Evolutionary conservation across 2,329 filamentous ascomycete genomes (phyloP), one percentile per base, ranked within the genome.

Genomic region (Byssochlamys sp.): DNA sequence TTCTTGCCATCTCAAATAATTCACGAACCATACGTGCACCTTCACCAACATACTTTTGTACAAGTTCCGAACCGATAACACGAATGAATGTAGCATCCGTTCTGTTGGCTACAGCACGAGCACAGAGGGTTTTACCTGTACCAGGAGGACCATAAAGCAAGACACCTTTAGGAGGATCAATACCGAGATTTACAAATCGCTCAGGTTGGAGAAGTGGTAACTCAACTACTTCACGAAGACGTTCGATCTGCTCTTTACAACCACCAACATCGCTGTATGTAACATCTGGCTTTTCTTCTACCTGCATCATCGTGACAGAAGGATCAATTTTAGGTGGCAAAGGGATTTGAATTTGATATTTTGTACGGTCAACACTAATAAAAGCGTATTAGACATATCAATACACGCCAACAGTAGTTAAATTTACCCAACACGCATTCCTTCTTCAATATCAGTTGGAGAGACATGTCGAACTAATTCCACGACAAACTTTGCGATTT

Each of bases 281-380:
- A 60, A 99, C 94, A 74, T 99, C 94, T 14, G 94, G 94, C 81
- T 99, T 99, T 79, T 99, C 94, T 80, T 99, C 94, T 63, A 99
- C 94, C 54, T 92, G 97, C 94, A 99, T 99, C 94, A 99, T 99
- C 48, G 94, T 99, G 65, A 99, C 94, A 66, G 90, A 96, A 56
- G 94, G 92, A 71, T 99, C 94, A 78, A 99, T 99, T 82, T 97
- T 99, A 35, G 94, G 94, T 50, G 94, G 94, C 56, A 99, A 79
- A 35, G 94, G 94, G 52, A 99, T 82, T 74, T 97, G 86, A 69
- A 99, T 97, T 78, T 99, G 94, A 77, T 99, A 99, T 81, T 99
- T 99, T 80, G 95, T 96, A 58, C 94, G 84, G 76, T 99, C 94
- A 72, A 99, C 94, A 71, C 84, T 83, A 59, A n/a, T 28, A 59